Conservation (phyloP, 108 stramenopile species). For the Cyclotella baltica region DNA sequence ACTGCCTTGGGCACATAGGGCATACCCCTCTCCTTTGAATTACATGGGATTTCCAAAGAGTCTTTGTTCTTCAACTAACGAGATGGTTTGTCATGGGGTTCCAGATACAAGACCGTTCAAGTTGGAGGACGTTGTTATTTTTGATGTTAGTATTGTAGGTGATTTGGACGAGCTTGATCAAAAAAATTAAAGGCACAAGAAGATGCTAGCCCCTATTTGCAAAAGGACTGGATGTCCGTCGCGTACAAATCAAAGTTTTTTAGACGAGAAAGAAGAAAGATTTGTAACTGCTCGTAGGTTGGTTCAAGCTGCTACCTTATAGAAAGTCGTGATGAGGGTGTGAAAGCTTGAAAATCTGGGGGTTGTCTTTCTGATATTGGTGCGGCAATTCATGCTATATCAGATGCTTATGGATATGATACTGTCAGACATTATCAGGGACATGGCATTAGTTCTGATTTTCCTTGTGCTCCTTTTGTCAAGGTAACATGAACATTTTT, state of each 20-base stretch:
- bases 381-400: conserved; percentile 87
- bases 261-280: conserved; percentile 53
- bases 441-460: conserved; percentile 92
- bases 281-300: conserved; percentile 70
- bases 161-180: conserved; percentile 62
- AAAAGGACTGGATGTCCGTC: conserved; percentile 68
- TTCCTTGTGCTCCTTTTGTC: conserved; percentile 93
- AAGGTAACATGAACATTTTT: conserved; percentile 51
- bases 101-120: conserved; percentile 76
- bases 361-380: conserved; percentile 88
- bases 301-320: conserved; percentile 73
- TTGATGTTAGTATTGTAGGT: conserved; percentile 95
- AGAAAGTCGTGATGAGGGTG: conserved; percentile 81
- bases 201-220: background rate
- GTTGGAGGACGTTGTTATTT: conserved; percentile 89
- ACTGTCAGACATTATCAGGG: conserved; percentile 91
- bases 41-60: conserved; percentile 98
- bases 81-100: conserved; percentile 99
- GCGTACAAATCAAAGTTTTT: conserved; percentile 57
- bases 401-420: conserved; percentile 84
- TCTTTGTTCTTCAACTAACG: conserved; percentile 94
- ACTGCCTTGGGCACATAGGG: conserved; percentile 66
- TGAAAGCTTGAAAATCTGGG: conserved; percentile 67
- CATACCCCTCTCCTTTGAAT: conserved; percentile 97
- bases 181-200: conserved; percentile 44